Evolutionary conservation across 768 basidiomycete genomes (phyloP), one percentile per base, ranked within the genome.

Genomic region (Phaeotremella fagi): DNA sequence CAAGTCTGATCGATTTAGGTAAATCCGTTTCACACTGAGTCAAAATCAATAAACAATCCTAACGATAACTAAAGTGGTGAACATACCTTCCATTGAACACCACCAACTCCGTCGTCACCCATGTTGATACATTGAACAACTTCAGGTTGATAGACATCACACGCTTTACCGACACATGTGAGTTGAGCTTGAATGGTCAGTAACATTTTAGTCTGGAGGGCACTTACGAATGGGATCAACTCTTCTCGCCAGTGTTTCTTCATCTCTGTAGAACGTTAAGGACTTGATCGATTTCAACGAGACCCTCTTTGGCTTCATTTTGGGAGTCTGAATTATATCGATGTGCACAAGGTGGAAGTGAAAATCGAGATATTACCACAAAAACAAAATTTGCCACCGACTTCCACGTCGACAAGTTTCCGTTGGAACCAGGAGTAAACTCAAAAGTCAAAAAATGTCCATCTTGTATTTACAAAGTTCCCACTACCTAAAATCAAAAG

Each of bases 71-170:
- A 29, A 4, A 15, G 26, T 23, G 29, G 27, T 3, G 15, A 37
- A 75, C 80, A 62, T 64, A 85, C 88, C 81, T 87, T 88, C 92
- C 92, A 97, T 65, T 94, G 90, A 2, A 92, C 83, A 9, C 88
- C 59, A 1, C 71, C 87, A 1, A 81, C 78, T 3, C 87, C 90
- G 54, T 77, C 75, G 3, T 87, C 87, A 33, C 91, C 88, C 16
- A 86, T 77, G 59, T 85, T 92, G 50, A 77, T 78, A 75, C 92
- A 97, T 61, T 87, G 83, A 28, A 97, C 85, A 22, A 83, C 88
- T 49, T 90, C 86, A 1, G 91, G 91, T 54, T 83, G 81, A 74
- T 83, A 94, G 22, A 82, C 66, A 33, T 77, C 78, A 73, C 92
- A 97, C 23, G 88, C 75, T 59, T 83, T 82, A 44, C 92, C 92